Base-by-base conservation (phyloP, 768 basidiomycete genomes). In the Tulasnella sp. region DNA sequence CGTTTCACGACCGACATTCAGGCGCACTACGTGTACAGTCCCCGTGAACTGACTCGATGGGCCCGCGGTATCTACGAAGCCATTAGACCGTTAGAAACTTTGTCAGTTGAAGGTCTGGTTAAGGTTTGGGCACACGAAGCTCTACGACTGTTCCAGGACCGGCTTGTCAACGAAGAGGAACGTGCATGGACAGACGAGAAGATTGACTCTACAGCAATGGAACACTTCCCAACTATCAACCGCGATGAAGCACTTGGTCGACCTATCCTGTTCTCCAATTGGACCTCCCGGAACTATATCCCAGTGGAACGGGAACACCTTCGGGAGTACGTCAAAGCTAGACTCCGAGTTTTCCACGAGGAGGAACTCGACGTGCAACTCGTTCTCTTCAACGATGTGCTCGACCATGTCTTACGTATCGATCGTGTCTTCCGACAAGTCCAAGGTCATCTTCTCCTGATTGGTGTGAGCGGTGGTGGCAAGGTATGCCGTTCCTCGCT, bases 91-190 rank as follows among this genome's bases (percentile, higher is more conserved):
- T 73, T 99, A 54, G 96, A 98, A 71, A 82, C 83, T n/a, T 75
- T 99, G 27, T 83, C 89, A 4, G 84, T 94, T 5, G 94, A 99
- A 67, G 96, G 96, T 10, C 80, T 99, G 50, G 92, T 99, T 27
- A 82, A 96, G 19, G 80, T 99, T 2, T 98, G 96, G 96, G 93
- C 92, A 1, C 96, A 99, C 68, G 96, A 99, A 70, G 96, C 89
- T 7, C 74, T 98, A 11, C 89, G 96, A 27, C 80, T 99, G 45
- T 99, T 99, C 80, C 92, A 96, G 70, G 96, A 99, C 74, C 85
- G 96, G 65, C 78, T 99, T 15, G 93, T 98, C 41, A 80, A 83
- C 2, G 92, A 96, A 65, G 88, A 87, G 53, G 96, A 99, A 73
- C 85, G 85, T 66, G 75, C 73, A 0, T 99, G 96, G 96, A 99